Percentiles rank a stretch among this genome's conserved stretches.
Conservation (phyloP, 345 rosid genomes). For the Salix dunnii region DNA sequence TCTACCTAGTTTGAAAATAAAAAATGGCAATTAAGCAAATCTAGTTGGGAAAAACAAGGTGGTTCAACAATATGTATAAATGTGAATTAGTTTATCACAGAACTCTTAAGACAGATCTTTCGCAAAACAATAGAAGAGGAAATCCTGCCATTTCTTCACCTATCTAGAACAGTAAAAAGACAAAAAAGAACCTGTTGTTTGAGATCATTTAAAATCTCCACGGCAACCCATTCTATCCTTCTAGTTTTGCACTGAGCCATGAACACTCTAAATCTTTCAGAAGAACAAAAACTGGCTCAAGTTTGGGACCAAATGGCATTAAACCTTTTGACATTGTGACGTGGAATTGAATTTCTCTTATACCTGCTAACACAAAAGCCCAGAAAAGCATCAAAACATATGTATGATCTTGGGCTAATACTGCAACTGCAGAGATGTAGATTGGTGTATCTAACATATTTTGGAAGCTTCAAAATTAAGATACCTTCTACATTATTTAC, state of each 20-base stretch:
- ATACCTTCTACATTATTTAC: too few species aligned
- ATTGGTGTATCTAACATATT: neutral
- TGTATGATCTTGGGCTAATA: neutral
- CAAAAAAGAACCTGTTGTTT: neutral
- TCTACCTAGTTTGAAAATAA: too few species aligned
- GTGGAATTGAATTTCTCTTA: constrained; percentile 40
- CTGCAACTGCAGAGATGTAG: neutral
- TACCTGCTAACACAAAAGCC: constrained; percentile 12
- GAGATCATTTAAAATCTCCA: constrained; percentile 26
- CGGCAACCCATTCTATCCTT: constrained; percentile 19
- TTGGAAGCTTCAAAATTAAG: neutral
- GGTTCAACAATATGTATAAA: too few species aligned
- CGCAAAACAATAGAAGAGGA: neutral
- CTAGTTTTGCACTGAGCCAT: constrained; percentile 29
- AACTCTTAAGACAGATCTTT: too few species aligned
- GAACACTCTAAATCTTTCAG: constrained; percentile 14
- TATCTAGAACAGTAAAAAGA: neutral
- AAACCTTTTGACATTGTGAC: constrained; percentile 33
- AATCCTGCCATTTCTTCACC: neutral
- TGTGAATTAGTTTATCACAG: too few species aligned
- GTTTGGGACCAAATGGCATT: constrained; percentile 42
- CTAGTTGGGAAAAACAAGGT: too few species aligned
- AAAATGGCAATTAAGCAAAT: too few species aligned
- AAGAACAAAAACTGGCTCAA: constrained; percentile 29
- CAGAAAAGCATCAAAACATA: neutral